These are phyloP conservation scores for Aspergillus felis DNA, from an alignment of 2,329 filamentous ascomycete species.

Conservation along the genomic window DNA sequence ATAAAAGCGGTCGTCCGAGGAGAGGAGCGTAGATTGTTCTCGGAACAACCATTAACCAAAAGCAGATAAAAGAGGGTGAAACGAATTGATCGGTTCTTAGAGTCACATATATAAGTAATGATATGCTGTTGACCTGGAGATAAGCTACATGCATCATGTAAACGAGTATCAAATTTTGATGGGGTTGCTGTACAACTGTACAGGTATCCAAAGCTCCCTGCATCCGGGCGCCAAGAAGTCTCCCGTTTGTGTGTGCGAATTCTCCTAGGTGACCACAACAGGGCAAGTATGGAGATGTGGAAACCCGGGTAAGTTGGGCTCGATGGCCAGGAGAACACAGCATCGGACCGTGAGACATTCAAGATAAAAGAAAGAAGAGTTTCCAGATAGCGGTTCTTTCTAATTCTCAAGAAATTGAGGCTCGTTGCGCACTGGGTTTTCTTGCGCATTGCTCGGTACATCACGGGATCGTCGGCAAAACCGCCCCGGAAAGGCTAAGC, in stretches of 20 bases:
- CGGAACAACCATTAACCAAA: neutral
- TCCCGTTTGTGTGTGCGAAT: conserved; percentile 23
- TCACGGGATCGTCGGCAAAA: conserved; percentile 43
- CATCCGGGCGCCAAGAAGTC: conserved; percentile 22
- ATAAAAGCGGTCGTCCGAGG: conserved; percentile 8
- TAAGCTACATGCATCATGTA: neutral
- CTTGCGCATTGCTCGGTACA: conserved; percentile 30
- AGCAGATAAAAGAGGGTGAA: neutral
- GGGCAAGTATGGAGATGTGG: conserved; percentile 5
- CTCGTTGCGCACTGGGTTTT: neutral
- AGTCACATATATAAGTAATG: neutral
- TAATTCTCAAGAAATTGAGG: neutral
- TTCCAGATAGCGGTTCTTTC: neutral
- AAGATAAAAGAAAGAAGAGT: neutral
- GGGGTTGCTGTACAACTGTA: neutral
- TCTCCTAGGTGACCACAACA: conserved; percentile 14
- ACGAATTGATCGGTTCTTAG: neutral
- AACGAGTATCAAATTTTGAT: neutral
- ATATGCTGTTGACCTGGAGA: neutral
- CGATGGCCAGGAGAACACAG: neutral
- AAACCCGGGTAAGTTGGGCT: neutral
- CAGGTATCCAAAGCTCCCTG: conserved; percentile 5
- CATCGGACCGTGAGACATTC: neutral
- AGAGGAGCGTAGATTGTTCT: neutral
- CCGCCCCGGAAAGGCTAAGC: conserved; percentile 40